Base-by-base conservation (phyloP, 2,329 filamentous ascomycete genomes). In the Hansfordia pulvinata region DNA sequence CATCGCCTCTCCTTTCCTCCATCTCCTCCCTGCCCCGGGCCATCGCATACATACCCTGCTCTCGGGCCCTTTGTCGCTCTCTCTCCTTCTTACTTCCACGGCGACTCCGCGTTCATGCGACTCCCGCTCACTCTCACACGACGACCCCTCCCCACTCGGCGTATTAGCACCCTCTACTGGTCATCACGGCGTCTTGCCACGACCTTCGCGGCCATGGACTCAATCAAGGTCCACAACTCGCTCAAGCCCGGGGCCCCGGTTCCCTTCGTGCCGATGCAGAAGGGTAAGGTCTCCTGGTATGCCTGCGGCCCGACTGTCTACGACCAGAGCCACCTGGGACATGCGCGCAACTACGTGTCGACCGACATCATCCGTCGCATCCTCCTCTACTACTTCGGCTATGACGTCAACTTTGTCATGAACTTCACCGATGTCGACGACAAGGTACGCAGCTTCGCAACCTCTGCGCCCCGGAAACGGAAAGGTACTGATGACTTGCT, bases 391-490 rank as follows among this genome's bases (percentile, higher is more conserved):
- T 88, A 90, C 54, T 92, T 93, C 49, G 71, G 73, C 34, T 90
- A 80, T 50, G 60, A 84, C 21, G 71, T 93, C 38, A 72, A 76
- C 33, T 93, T 92, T 55, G 81, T 93, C 37, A 90, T 92, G 77
- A 93, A 93, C 55, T 84, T 90, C 35, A 93, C 85, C 16, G 85
- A 88, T 42, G 68, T 88, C 20, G 79, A 85, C 40, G 75, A 81
- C 52, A 79, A 79, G 64, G 69, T 73, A 42, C 35, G 44, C 22
- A 34, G 75, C 42, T n/a, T n/a, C n/a, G n/a, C n/a, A n/a, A 74
- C 74, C 35, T 48, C 76, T 10, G 58, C 66, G 29, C 71, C 60
- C 7, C 55, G 69, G 37, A 65, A 76, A 42, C 63, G 73, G 31
- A 57, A 73, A 47, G 49, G 77, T 7, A 61, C 76, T 26, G 58